Conservation (phyloP, 805 yeast species). For the Barnettozyma californica region DNA sequence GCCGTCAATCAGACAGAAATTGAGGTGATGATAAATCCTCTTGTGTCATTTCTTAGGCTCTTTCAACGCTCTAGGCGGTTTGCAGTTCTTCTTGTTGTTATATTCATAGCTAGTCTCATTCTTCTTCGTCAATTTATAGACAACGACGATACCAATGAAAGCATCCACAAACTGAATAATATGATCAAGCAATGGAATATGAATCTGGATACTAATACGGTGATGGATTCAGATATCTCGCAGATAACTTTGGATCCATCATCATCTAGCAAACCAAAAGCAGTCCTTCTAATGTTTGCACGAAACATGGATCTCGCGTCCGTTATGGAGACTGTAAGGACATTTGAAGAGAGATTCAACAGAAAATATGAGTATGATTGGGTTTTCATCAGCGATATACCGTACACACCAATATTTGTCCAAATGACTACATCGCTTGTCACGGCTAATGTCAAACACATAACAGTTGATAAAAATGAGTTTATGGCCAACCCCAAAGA, state of each 20-base stretch:
- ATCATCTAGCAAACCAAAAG: not conserved
- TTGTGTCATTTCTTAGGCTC: not conserved
- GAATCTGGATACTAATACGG: not conserved
- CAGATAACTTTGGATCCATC: not conserved
- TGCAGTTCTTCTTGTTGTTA: not conserved
- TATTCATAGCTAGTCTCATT: not conserved
- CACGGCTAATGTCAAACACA: constrained; percentile 54
- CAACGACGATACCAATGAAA: not conserved
- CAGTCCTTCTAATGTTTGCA: constrained; percentile 58
- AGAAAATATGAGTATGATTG: constrained; percentile 59
- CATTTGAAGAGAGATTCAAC: constrained; percentile 65
- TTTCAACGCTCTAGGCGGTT: not conserved
- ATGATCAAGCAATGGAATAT: not conserved
- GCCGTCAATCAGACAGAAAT: not conserved
- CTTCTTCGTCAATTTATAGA: not conserved
- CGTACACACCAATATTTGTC: constrained; percentile 49
- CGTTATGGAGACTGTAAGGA: constrained; percentile 51
- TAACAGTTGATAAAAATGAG: constrained; percentile 45
- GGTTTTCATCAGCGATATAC: constrained; percentile 66
- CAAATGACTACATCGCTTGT: constrained; percentile 37
- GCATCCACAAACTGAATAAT: not conserved
- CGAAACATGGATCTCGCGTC: constrained; percentile 55
- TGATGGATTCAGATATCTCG: not conserved
- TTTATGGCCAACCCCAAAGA: constrained; percentile 51
- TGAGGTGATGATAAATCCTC: not conserved